phyloP scores from a whole-genome alignment of 208 protist species.

The Cochliopodium minus region DNA sequence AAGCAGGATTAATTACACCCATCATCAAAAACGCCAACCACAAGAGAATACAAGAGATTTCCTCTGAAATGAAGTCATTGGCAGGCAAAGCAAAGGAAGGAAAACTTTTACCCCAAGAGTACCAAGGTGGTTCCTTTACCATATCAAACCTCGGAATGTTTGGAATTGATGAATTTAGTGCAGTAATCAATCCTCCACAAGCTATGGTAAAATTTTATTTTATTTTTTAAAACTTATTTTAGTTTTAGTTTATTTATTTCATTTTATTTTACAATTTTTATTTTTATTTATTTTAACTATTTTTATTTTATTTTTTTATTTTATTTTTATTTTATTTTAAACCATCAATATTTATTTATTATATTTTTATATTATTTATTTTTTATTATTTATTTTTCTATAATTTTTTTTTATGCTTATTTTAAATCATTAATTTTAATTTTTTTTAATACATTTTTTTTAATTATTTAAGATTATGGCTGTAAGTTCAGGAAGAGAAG shows the following conservation, averaged over 20 bases:
- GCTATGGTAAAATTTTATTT: constrained; percentile 76
- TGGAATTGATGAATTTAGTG: constrained; percentile 73
- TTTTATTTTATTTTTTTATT: background rate
- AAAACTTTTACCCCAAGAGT: constrained; percentile 54
- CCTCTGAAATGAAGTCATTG: constrained; percentile 58
- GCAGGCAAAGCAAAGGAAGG: constrained; percentile 65
- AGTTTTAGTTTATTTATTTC: background rate
- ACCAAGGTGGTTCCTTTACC: constrained; percentile 76
- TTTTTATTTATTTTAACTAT: constrained; percentile 26
- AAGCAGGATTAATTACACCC: constrained; percentile 79
- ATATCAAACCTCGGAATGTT: constrained; percentile 84
- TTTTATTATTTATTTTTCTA: no score
- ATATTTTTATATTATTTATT: no score
- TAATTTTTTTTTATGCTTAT: no score
- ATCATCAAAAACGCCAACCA: constrained; percentile 71
- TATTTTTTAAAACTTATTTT: constrained; percentile 32
- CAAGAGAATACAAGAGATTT: constrained; percentile 65
- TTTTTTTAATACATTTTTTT: background rate
- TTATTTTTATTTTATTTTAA: no score
- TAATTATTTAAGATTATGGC: background rate
- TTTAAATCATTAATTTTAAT: constrained; percentile 57
- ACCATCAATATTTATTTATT: no score
- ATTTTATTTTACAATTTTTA: no score
- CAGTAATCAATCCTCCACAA: constrained; percentile 92
- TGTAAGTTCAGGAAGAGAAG: background rate